These are phyloP conservation scores for Cicer arietinum DNA, from an alignment of 306 rosid species.

Conservation along the genomic window DNA sequence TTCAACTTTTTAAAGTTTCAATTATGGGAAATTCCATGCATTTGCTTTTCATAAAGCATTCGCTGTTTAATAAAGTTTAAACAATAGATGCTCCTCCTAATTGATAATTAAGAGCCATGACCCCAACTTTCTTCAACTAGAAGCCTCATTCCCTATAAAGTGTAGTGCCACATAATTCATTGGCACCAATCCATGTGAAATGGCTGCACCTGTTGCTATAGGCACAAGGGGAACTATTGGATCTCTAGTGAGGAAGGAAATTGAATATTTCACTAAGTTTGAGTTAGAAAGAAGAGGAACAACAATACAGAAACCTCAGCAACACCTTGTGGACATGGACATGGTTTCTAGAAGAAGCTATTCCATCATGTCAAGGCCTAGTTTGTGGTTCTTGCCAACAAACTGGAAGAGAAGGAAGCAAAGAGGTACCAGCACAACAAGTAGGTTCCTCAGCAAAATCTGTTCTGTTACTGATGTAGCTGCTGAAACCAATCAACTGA, in stretches of 20 bases:
- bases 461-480: constrained; percentile 60
- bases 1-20: constrained; percentile 42
- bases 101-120: constrained; percentile 51
- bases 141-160: constrained; percentile 54
- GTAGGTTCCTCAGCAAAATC: constrained; percentile 52
- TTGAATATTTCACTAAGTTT: constrained; percentile 70
- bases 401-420: constrained; percentile 59
- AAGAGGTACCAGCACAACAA: constrained; percentile 35
- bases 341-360: constrained; percentile 47
- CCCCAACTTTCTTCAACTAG: constrained; percentile 58
- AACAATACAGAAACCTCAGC: constrained; percentile 48
- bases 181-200: constrained; percentile 1
- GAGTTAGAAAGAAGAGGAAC: constrained; percentile 58
- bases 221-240: constrained; percentile 90
- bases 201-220: constrained; percentile 76
- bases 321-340: constrained; percentile 37
- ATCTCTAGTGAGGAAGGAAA: constrained; percentile 75
- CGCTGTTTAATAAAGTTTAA: not conserved
- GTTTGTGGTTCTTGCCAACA: constrained; percentile 62
- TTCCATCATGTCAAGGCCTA: constrained; percentile 42
- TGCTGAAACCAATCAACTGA: constrained; percentile 52
- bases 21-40: constrained; percentile 42
- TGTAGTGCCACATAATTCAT: constrained; percentile 39
- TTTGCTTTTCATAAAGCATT: constrained; percentile 56
- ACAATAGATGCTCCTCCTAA: constrained; percentile 46